Base-by-base conservation (phyloP, 83 land plant genomes). In the Larix sibirica region DNA sequence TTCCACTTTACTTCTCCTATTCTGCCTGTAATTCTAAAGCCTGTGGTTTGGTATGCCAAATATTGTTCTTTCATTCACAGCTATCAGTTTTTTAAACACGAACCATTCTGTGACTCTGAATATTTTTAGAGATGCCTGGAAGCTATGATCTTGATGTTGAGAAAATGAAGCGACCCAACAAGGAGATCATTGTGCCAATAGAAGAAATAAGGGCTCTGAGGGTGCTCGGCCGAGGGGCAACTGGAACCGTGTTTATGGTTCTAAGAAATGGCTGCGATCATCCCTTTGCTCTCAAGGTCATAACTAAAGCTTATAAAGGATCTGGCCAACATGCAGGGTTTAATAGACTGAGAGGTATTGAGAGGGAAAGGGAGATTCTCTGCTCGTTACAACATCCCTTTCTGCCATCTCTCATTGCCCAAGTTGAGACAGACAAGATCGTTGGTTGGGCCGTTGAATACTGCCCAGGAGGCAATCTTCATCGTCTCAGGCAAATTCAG, bases 391-490 rank as follows among this genome's bases (percentile, higher is more conserved):
- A 89, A 80, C 96, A 94, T 50, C 96, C 96, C 2, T 90, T 94
- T 65, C 81, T 94, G 40, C 96, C 96, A 13, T 77, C 81, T 54
- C 89, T 94, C 40, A 90, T 88, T 78, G 90, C 87, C 10, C 24
- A 77, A 50, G 67, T 92, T 18, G 96, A 94, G 75, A 81, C 85
- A 8, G 87, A 85, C 12, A 83, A 84, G 61, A 92, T 92, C 87
- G 80, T 85, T 2, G 90, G 94, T 33, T 77, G 90, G 36, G 84
- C 87, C 23, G 89, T 94, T 21, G 96, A 94, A 86, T 94, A 92
- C 79, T 92, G 96, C 58, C 90, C 92, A 59, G 96, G 96, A 70
- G 96, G 96, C 44, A 92, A 94, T 68, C 92, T 94, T 33, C 96
- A 94, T 81, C 85, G 89, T 20, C 91, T 94, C 81, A 89, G 96